These are phyloP conservation scores for Coemansia erecta DNA, from an alignment of 192 early-diverging fungal genomes.

Conservation along the genomic window DNA sequence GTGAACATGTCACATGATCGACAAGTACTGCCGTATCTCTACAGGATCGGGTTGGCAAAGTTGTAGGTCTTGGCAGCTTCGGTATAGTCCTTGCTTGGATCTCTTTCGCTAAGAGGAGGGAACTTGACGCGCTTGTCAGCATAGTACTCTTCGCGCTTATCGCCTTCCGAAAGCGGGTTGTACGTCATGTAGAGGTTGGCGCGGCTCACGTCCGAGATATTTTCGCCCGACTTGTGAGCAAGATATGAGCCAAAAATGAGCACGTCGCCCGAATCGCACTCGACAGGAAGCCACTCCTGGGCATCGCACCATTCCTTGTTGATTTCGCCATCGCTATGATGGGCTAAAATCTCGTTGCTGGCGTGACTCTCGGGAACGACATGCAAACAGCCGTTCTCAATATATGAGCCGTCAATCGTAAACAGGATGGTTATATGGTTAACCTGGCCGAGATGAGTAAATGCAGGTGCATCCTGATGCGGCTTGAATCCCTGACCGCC, in stretches of 20 bases:
- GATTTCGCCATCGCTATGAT: slow-evolving; percentile 52
- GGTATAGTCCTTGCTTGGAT: slow-evolving; percentile 54
- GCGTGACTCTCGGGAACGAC: slow-evolving; percentile 58
- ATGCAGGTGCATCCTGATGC: slow-evolving; percentile 64
- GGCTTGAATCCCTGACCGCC: slow-evolving; percentile 62
- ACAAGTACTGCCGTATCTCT: not conserved
- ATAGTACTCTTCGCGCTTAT: slow-evolving; percentile 60
- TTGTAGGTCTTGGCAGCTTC: slow-evolving; percentile 60
- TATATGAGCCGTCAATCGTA: slow-evolving; percentile 57
- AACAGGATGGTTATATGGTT: slow-evolving; percentile 60
- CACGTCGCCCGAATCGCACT: slow-evolving; percentile 58
- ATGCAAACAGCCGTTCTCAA: slow-evolving; percentile 58
- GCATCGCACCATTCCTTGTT: slow-evolving; percentile 50
- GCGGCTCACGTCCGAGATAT: slow-evolving; percentile 52
- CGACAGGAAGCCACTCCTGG: slow-evolving; percentile 57
- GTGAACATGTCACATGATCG: not conserved
- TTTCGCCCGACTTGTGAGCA: slow-evolving; percentile 58
- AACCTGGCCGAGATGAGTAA: slow-evolving; percentile 58
- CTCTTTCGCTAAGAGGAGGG: slow-evolving; percentile 58
- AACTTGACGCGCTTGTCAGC: slow-evolving; percentile 58
- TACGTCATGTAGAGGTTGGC: slow-evolving; percentile 63
- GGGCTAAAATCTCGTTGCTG: slow-evolving; percentile 38
- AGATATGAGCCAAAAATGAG: slow-evolving; percentile 64
- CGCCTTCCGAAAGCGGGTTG: slow-evolving; percentile 57
- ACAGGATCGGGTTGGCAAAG: slow-evolving; percentile 59